Evolutionary conservation across 129 eudicot genomes (phyloP).

Genomic region (Daucus carota): DNA sequence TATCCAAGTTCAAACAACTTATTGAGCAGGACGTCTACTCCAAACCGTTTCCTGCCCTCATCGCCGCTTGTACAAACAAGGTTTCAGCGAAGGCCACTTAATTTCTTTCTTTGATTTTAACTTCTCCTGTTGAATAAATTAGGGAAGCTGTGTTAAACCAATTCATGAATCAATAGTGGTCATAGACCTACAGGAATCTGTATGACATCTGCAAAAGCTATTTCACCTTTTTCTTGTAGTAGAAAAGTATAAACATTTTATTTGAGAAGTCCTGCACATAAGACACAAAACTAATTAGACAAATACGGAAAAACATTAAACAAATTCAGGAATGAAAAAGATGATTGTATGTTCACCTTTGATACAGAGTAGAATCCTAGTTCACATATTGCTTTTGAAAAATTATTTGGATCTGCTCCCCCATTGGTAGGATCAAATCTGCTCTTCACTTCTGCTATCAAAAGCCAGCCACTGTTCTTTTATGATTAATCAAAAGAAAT

Average conservation of each 20-base stretch:
- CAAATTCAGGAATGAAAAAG: not conserved
- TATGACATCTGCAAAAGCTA: not conserved
- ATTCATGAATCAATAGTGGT: not conserved
- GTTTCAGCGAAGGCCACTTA: slow-evolving; percentile 73
- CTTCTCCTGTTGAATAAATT: slow-evolving; percentile 34
- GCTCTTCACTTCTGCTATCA: slow-evolving; percentile 95
- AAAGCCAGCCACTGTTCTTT: slow-evolving; percentile 81
- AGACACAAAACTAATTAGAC: slow-evolving; percentile 14
- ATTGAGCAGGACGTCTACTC: not conserved
- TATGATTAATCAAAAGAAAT: slow-evolving; percentile 13
- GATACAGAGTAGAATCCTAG: slow-evolving; percentile 66
- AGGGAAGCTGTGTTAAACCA: not conserved
- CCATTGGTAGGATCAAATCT: slow-evolving; percentile 79
- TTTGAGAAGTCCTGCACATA: slow-evolving; percentile 83
- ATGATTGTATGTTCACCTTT: slow-evolving; percentile 31
- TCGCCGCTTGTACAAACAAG: slow-evolving; percentile 85
- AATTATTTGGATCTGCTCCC: slow-evolving; percentile 73
- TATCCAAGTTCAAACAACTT: not conserved
- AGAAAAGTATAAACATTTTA: slow-evolving; percentile 75
- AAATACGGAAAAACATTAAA: not conserved
- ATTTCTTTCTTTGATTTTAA: slow-evolving; percentile 32
- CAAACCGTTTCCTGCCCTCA: slow-evolving; percentile 21
- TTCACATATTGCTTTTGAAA: slow-evolving; percentile 55
- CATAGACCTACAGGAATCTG: not conserved
- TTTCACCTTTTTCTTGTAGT: slow-evolving; percentile 78